These are phyloP conservation scores for Debaryomyces psychrophilus DNA, from an alignment of 1,139 yeast genomes.

Conservation along the genomic window DNA sequence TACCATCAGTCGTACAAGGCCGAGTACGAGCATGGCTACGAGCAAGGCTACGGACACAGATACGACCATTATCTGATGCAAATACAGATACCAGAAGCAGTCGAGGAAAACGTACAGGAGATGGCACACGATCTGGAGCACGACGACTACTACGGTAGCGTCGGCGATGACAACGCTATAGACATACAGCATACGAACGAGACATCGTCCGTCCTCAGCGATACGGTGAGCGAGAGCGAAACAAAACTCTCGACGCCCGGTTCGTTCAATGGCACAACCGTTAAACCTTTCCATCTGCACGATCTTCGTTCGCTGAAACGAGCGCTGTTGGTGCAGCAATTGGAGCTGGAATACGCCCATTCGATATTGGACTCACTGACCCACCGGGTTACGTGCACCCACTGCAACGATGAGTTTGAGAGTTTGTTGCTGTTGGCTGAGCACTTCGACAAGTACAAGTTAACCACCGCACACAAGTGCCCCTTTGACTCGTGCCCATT, in stretches of 20 bases:
- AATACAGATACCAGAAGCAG: neutral
- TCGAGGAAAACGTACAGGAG: neutral
- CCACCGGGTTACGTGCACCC: slow-evolving; percentile 11
- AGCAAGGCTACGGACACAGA: neutral
- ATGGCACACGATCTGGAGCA: neutral
- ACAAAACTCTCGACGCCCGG: slow-evolving; percentile 8
- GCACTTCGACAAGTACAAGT: slow-evolving; percentile 14
- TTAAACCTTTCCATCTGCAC: neutral
- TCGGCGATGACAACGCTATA: neutral
- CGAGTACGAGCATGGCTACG: neutral
- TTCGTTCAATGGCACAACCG: neutral
- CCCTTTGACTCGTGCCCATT: slow-evolving; percentile 62
- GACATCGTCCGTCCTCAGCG: slow-evolving; percentile 1
- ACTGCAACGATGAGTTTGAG: slow-evolving; percentile 12
- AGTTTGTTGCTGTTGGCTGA: slow-evolving; percentile 12
- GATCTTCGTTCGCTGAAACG: neutral
- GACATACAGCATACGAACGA: neutral
- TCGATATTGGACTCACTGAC: neutral
- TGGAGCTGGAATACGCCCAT: neutral
- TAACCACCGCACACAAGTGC: slow-evolving; percentile 35
- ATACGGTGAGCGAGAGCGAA: slow-evolving; percentile 2
- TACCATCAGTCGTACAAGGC: neutral
- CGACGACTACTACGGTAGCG: neutral
- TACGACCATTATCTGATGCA: neutral
- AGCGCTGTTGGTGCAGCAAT: neutral